Percentiles rank a stretch among this genome's conserved stretches.
Conservation (phyloP, 805 yeast genomes). For the Barnettozyma vustinii region DNA sequence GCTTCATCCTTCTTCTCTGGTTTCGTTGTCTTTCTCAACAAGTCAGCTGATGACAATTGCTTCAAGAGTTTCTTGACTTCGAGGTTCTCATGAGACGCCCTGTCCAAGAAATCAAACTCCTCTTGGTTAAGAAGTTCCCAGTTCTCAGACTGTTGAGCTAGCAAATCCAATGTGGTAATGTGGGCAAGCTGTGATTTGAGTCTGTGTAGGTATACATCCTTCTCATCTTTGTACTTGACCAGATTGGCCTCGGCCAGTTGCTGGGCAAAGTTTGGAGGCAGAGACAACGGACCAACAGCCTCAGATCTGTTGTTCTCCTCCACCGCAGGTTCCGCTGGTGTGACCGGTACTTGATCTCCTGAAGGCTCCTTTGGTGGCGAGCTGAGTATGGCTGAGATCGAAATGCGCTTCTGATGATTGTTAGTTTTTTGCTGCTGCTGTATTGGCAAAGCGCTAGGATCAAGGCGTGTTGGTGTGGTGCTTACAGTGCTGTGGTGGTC, state of each 20-base stretch:
- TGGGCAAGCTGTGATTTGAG: slow-evolving; percentile 23
- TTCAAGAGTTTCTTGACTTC: slow-evolving; percentile 25
- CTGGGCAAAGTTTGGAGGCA: slow-evolving; percentile 13
- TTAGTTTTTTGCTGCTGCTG: neutral
- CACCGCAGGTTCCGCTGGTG: neutral
- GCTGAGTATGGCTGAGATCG: slow-evolving; percentile 4
- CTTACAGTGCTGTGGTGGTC: slow-evolving; percentile 2
- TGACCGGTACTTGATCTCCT: neutral
- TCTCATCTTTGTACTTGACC: slow-evolving; percentile 17
- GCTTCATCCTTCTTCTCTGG: slow-evolving; percentile 9
- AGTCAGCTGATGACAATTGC: slow-evolving; percentile 22
- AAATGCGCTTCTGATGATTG: slow-evolving; percentile 1
- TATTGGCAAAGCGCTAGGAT: neutral
- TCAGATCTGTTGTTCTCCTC: neutral
- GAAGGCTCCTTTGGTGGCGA: slow-evolving; percentile 3
- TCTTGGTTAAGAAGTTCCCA: slow-evolving; percentile 25
- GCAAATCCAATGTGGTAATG: slow-evolving; percentile 23
- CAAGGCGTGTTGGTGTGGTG: neutral
- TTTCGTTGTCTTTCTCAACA: slow-evolving; percentile 17
- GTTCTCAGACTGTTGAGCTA: slow-evolving; percentile 20
- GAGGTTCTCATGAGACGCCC: slow-evolving; percentile 21
- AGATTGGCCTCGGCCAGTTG: slow-evolving; percentile 20
- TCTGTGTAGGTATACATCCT: slow-evolving; percentile 19
- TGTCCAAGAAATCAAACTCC: slow-evolving; percentile 23
- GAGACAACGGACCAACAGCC: neutral